These are phyloP conservation scores for Onygena corvina DNA, from an alignment of 2,329 filamentous ascomycete species.

Conservation along the genomic window DNA sequence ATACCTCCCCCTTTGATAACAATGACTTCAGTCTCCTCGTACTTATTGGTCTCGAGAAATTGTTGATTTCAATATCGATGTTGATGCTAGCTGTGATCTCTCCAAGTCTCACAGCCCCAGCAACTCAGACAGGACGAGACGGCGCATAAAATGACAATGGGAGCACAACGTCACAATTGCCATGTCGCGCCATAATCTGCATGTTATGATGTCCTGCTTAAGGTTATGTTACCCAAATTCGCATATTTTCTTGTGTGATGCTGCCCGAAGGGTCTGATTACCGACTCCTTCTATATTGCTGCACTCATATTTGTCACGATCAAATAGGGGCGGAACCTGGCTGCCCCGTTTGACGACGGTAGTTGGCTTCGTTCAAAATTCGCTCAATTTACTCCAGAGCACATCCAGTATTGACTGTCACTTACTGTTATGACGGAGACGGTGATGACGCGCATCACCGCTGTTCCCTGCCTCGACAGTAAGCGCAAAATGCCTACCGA, in stretches of 20 bases:
- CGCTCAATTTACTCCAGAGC: neutral
- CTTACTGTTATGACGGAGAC: too few species aligned
- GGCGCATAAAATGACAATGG: neutral
- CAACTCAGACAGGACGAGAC: neutral
- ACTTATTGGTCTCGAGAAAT: neutral
- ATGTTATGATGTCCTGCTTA: neutral
- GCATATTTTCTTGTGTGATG: neutral
- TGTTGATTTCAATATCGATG: neutral
- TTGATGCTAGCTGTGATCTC: neutral
- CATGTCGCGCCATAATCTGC: neutral
- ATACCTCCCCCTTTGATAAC: too few species aligned
- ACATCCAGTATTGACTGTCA: too few species aligned
- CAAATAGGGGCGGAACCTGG: too few species aligned
- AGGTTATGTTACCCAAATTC: neutral
- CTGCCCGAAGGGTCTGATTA: neutral
- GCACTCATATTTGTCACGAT: too few species aligned
- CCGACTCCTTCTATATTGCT: neutral
- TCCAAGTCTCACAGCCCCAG: neutral
- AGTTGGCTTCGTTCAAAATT: neutral
- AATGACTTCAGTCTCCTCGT: too few species aligned
- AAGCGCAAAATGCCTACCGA: too few species aligned
- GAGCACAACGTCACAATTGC: neutral
- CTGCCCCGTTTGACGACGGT: neutral
- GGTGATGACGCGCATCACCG: too few species aligned
- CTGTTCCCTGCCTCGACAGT: too few species aligned